Evolutionary conservation across 2,329 filamentous ascomycete genomes (phyloP), one percentile per base, ranked within the genome.

Genomic region (Fusarium devonianum): DNA sequence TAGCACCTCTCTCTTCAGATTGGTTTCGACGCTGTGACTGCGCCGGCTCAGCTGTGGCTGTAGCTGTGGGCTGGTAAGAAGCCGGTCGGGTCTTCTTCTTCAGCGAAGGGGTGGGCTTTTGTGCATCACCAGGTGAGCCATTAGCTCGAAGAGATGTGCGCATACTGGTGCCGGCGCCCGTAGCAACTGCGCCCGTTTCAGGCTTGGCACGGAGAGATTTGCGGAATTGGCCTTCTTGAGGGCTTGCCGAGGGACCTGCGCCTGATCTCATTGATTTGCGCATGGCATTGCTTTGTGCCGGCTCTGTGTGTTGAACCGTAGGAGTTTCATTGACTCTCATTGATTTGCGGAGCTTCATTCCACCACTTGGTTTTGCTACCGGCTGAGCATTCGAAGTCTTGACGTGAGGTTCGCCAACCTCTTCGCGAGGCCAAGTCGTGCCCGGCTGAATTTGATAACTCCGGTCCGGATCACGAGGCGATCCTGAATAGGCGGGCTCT

Each of bases 331-430:
- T 66, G 23, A 63, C 67, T 18, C 79, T 75, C 70, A 82, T 72
- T 2, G 80, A 80, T 50, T 74, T 77, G 28, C 75, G 77, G 46
- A 84, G 71, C 53, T 66, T 69, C n/a, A 49, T 43, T 6, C 39
- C 49, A 2, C 48, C 47, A 2, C 25, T 36, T 17, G 34, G 19
- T 14, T 46, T 35, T 11, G 36, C 29, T 25, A 44, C 49, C n/a
- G n/a, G n/a, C 18, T 33, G 23, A 18, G 14, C 30, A 30, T 35
- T 46, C n/a, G 14, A 17, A 29, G 22, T 12, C 10, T 29, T 52
- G 2, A 47, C 18, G 11, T 39, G 34, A 35, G 57, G 39, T 16
- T 53, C 43, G 7, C 51, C 37, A 13, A 38, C 39, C 17, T 57
- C 55, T 10, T 63, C 54, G 9, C 51, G 49, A 13, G 63, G 28